phyloP scores from a whole-genome alignment of 768 basidiomycete species.

The Rhodotorula sphaerocarpa region DNA sequence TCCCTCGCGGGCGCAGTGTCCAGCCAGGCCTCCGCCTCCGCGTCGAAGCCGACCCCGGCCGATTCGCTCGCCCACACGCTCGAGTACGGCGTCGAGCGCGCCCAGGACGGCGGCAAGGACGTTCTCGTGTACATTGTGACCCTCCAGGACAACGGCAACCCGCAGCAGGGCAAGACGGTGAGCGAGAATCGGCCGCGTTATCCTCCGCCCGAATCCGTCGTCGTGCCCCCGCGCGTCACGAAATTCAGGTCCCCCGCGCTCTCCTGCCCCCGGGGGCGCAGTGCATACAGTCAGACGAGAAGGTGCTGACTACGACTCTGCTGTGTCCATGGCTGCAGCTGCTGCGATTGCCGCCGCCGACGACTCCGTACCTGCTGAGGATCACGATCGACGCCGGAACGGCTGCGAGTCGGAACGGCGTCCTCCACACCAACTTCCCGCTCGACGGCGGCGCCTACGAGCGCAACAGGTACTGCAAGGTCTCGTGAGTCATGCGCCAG shows the following conservation, averaged over 20 bases:
- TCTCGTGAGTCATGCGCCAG: conserved; percentile 54
- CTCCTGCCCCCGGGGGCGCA: too few relatives aligned
- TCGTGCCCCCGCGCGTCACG: not conserved
- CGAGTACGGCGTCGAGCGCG: not conserved
- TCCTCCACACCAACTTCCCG: conserved; percentile 94
- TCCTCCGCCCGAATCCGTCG: too few relatives aligned
- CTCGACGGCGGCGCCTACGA: conserved; percentile 81
- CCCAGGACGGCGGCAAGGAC: not conserved
- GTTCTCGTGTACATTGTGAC: conserved; percentile 75
- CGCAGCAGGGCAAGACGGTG: conserved; percentile 73
- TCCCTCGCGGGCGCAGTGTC: too few relatives aligned
- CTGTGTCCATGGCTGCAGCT: conserved; percentile 61
- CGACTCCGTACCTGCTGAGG: conserved; percentile 67
- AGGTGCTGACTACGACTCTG: too few relatives aligned
- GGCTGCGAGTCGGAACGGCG: conserved; percentile 76
- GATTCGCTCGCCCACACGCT: not conserved
- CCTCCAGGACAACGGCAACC: conserved; percentile 84
- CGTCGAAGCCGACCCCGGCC: not conserved
- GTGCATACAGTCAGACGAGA: too few relatives aligned
- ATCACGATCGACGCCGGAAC: conserved; percentile 88
- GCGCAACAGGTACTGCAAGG: conserved; percentile 63
- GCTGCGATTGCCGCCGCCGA: conserved; percentile 86
- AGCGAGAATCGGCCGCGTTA: conserved; percentile 40
- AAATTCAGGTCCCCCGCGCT: too few relatives aligned
- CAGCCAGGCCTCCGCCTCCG: not conserved